phyloP scores from a whole-genome alignment of 75 land plant species.

The Picea sitchensis region DNA sequence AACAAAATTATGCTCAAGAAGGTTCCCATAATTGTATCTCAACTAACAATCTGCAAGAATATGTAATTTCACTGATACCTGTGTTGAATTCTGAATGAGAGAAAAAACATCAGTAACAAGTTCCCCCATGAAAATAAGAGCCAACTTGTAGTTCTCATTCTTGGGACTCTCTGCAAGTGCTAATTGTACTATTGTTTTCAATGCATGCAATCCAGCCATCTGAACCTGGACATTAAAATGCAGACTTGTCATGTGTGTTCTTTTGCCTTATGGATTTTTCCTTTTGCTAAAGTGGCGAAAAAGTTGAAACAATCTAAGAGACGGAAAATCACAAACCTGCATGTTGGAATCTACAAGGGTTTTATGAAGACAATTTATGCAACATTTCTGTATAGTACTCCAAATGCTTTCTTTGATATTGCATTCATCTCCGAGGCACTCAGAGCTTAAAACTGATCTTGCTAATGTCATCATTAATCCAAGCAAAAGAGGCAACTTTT shows the following conservation, averaged over 20 bases:
- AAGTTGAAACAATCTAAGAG: neutral
- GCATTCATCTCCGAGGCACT: neutral
- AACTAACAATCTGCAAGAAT: neutral
- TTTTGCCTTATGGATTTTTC: neutral
- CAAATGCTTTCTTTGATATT: conserved; percentile 4
- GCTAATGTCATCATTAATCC: conserved; percentile 30
- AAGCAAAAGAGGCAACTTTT: conserved; percentile 20
- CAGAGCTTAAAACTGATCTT: conserved; percentile 17
- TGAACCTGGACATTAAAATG: conserved; percentile 52
- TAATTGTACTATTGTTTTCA: conserved; percentile 57
- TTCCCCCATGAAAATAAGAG: conserved; percentile 55
- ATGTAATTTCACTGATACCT: conserved; percentile 37
- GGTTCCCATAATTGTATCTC: neutral
- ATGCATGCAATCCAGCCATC: conserved; percentile 59
- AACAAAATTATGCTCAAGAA: neutral
- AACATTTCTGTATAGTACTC: conserved; percentile 20
- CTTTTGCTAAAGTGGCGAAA: neutral
- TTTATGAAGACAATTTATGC: conserved; percentile 33
- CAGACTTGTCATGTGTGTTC: neutral
- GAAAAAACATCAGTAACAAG: conserved; percentile 53
- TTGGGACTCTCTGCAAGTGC: conserved; percentile 33
- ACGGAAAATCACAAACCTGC: conserved; percentile 34
- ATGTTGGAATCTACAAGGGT: conserved; percentile 33
- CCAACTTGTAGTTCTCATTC: conserved; percentile 30
- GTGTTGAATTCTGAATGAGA: conserved; percentile 36